A percentile compares a stretch with the other conserved stretches of the same genome.
Conservation (phyloP, 1,139 yeast species). For the Pichia sp. region DNA sequence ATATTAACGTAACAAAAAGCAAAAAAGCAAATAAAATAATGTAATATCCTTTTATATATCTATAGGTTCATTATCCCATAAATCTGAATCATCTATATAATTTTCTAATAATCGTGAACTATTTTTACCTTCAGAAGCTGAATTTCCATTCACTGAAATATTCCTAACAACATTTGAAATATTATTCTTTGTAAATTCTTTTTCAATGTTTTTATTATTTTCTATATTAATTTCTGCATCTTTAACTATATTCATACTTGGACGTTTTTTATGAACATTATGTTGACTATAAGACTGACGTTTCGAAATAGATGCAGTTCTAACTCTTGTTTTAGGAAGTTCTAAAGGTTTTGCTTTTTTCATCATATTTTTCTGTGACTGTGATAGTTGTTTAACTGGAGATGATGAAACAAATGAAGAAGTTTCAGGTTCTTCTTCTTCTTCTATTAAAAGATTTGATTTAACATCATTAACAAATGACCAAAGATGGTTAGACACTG, state of each 20-base stretch:
- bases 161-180: slow-evolving; percentile 2
- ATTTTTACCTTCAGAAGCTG: neutral
- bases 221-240: neutral
- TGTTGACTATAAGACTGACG: slow-evolving; percentile 26
- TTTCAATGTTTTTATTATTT: neutral
- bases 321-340: slow-evolving; percentile 9
- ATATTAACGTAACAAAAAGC: neutral
- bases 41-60: slow-evolving; percentile 6
- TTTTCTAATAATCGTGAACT: neutral
- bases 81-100: slow-evolving; percentile 10
- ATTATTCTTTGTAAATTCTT: slow-evolving; percentile 4
- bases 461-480: slow-evolving; percentile 31
- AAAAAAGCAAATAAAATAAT: neutral
- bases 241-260: slow-evolving; percentile 4
- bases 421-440: slow-evolving; percentile 1
- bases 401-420: slow-evolving; percentile 3
- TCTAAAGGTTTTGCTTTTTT: no score
- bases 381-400: neutral
- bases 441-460: slow-evolving; percentile 21
- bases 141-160: slow-evolving; percentile 3
- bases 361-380: no score
- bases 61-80: slow-evolving; percentile 15
- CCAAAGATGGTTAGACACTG: slow-evolving; percentile 29
- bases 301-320: slow-evolving; percentile 27
- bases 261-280: slow-evolving; percentile 15